Conservation (phyloP, 495 filamentous ascomycete species). For the Evernia prunastri region DNA sequence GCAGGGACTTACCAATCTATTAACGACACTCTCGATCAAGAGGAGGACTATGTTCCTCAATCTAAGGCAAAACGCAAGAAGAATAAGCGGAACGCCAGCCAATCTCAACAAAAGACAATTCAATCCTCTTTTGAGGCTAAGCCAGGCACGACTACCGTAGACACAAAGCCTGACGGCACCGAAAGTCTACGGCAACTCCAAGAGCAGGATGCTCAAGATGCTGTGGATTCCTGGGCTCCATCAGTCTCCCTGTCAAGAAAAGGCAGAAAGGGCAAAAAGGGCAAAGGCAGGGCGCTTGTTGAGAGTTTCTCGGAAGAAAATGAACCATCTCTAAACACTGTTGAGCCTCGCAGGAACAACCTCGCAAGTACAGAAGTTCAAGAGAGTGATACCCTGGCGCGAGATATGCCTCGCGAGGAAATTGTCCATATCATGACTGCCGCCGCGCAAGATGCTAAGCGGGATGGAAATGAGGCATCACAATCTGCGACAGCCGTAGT, state of each 20-base stretch:
- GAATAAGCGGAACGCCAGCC: conserved; percentile 5
- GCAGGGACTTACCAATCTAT: not conserved
- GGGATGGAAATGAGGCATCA: conserved; percentile 4
- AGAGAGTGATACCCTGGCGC: conserved; percentile 6
- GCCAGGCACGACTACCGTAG: conserved; percentile 12
- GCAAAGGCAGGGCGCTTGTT: conserved; percentile 16
- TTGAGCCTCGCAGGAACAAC: not conserved
- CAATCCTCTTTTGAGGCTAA: not conserved
- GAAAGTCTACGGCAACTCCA: conserved; percentile 20
- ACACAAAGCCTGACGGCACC: conserved; percentile 5
- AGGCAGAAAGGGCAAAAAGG: conserved; percentile 38
- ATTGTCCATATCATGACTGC: conserved; percentile 7
- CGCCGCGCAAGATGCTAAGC: not conserved
- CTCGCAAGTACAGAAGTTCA: conserved; percentile 1
- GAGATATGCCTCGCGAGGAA: conserved; percentile 13
- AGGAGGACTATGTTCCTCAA: conserved; percentile 6
- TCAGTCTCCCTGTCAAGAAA: conserved; percentile 25
- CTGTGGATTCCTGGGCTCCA: conserved; percentile 12
- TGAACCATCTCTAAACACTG: not conserved
- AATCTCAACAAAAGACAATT: conserved; percentile 3
- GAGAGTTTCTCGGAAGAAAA: not conserved
- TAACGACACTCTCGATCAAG: not conserved
- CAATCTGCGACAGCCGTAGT: conserved; percentile 10
- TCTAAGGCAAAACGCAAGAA: conserved; percentile 1
- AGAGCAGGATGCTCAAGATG: conserved; percentile 20